Conservation (phyloP, 345 rosid species). For the Arabidopsis suecica region DNA sequence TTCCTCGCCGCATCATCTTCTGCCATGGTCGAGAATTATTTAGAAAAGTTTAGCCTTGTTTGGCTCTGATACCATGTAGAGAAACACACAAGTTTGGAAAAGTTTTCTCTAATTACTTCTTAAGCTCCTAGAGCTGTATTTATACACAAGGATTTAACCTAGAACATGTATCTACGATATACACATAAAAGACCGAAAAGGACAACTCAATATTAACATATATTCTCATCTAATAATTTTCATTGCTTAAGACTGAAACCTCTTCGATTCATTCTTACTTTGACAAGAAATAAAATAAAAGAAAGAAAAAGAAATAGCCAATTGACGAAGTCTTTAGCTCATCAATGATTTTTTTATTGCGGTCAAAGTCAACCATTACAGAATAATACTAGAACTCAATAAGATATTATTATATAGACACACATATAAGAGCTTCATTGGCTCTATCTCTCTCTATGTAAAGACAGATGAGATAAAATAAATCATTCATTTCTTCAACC, state of each 20-base stretch:
- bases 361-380: conserved; percentile 37
- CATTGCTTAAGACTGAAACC: neutral
- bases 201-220: no score
- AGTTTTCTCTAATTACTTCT: no score
- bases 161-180: no score
- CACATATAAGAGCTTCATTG: neutral
- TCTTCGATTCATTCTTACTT: conserved; percentile 15
- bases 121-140: no score
- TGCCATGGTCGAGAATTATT: neutral
- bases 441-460: neutral
- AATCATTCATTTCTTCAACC: conserved; percentile 25
- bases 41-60: no score
- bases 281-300: conserved; percentile 8
- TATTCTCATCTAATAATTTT: no score
- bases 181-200: no score
- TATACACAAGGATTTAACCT: no score
- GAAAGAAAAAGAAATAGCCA: neutral
- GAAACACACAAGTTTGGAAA: no score
- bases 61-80: no score
- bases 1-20: neutral
- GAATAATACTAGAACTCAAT: neutral
- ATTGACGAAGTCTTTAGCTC: conserved; percentile 27
- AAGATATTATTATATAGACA: conserved; percentile 12
- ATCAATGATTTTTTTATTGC: neutral
- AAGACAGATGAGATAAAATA: conserved; percentile 2